A percentile compares a stretch with the other conserved stretches of the same genome.
phyloP scores from a whole-genome alignment of 805 yeast species.

The Saturnispora sekii region DNA sequence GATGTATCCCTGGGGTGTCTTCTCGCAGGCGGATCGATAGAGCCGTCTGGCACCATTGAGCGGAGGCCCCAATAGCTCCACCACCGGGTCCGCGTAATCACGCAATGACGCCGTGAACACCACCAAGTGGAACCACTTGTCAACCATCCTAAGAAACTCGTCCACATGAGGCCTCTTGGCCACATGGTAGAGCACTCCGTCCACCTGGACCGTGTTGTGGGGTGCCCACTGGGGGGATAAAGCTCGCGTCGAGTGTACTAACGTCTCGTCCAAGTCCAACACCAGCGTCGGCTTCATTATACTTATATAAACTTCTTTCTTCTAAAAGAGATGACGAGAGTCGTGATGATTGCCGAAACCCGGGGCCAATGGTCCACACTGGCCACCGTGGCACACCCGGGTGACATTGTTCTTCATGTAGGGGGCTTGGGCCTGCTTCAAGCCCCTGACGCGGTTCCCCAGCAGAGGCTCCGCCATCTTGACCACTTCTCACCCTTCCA shows the following conservation, averaged over 20 bases:
- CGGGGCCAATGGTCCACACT: slow-evolving; percentile 6
- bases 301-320: slow-evolving; percentile 22
- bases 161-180: slow-evolving; percentile 91
- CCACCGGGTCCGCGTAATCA: slow-evolving; percentile 95
- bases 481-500: slow-evolving; percentile 26
- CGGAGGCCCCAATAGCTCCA: slow-evolving; percentile 35
- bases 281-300: slow-evolving; percentile 46
- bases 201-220: neutral
- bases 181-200: slow-evolving; percentile 55
- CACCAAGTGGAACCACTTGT: slow-evolving; percentile 81
- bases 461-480: slow-evolving; percentile 4
- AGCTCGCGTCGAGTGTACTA: slow-evolving; percentile 62
- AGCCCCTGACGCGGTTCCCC: neutral
- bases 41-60: slow-evolving; percentile 63
- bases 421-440: slow-evolving; percentile 3
- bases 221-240: neutral
- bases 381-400: neutral
- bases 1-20: slow-evolving; percentile 62
- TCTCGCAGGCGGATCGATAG: slow-evolving; percentile 13
- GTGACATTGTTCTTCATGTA: slow-evolving; percentile 1
- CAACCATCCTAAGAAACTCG: slow-evolving; percentile 64
- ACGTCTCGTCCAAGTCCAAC: slow-evolving; percentile 86
- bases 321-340: slow-evolving; percentile 18
- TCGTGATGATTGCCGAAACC: slow-evolving; percentile 1
- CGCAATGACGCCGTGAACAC: slow-evolving; percentile 91